Base-by-base conservation (phyloP, 768 basidiomycete species). In the Gyrodon lividus region DNA sequence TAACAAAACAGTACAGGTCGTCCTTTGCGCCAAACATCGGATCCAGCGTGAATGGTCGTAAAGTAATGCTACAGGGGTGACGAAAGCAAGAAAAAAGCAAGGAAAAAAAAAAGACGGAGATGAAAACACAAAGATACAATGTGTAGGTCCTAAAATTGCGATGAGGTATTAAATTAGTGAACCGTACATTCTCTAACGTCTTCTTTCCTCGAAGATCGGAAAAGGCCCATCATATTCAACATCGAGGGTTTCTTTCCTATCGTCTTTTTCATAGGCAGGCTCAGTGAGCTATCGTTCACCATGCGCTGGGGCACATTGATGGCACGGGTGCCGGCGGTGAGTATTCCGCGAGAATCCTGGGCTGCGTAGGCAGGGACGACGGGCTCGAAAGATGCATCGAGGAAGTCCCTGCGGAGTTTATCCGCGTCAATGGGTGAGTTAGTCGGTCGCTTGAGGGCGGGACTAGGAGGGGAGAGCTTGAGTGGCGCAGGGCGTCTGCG, bases 341-440 rank as follows among this genome's bases (percentile, higher is more conserved):
- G 35, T 46, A 43, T 52, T 1, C 43, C 16, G 33, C 48, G 52
- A 24, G 12, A 10, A 28, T 46, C 37, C 30, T 38, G 31, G 30
- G 17, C 12, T 39, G 51, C 13, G 26, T 35, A 17, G 33, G 48
- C 41, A 23, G 52, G 44, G 1, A 44, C 41, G 24, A 14, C 31
- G 14, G 76, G 75, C n/a, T 63, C 61, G 54, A 79, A 80, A 30
- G 77, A 77, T n/a, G 70, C 61, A 14, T 71, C 69, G 55, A 79
- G 52, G 48, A 80, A 80, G 40, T 75, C 75, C 55, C 46, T 62
- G 40, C 67, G 69, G 51, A 71, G 66, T 17, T 60, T 62, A 12
- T 67, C 67, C 3, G 59, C 43, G 51, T 76, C 75, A 17, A 71
- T 52, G 0, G 71, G 71, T 6, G 70, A 70, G 56, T 74, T 70